Evolutionary conservation across 805 yeast species (phyloP), one percentile per base, ranked within the genome.

Genomic region (Candida sphagnicola): DNA sequence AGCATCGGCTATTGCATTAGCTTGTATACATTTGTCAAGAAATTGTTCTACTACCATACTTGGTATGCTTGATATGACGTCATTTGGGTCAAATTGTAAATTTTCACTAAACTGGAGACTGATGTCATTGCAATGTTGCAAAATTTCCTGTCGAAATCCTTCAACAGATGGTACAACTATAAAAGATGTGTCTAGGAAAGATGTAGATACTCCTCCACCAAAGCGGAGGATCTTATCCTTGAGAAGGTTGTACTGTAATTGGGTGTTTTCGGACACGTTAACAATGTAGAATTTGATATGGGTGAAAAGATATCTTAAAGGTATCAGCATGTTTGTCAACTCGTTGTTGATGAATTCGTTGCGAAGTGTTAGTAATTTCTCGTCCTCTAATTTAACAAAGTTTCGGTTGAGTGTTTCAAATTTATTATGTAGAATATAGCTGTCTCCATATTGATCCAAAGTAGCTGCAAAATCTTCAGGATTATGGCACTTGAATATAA

Each of bases 371-470:
- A 23, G 13, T n/a, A 37, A 14, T 26, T 34, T 30, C 18, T 31
- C 13, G 4, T 34, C 13, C 2, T 39, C 18, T 13, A 39, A 25
- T 28, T 33, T 29, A 14, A 15, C 41, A 15, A 50, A 28, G 14
- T 53, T 40, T 14, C 39, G 37, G 13, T 48, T 36, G 28, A 53
- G 28, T 21, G 39, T 15, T 31, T 31, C 10, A 43, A 54, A 16
- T 26, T 33, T 34, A 4, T 28, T 28, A 33, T 51, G 45, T 33
- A 72, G 56, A 0, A 58, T 59, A 44, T 63, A 77, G 43, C 93
- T 80, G 53, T 83, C 87, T 0, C 89, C 90, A 53, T 52, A 78
- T 12, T 46, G 46, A 51, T 89, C 95, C 0, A 74, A 69, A 34
- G 75, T 67, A 2, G 39, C 40, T 3, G 31, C 11, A 3, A 73